Evolutionary conservation across 345 rosid species (phyloP).

Genomic region (Turritis glabra): DNA sequence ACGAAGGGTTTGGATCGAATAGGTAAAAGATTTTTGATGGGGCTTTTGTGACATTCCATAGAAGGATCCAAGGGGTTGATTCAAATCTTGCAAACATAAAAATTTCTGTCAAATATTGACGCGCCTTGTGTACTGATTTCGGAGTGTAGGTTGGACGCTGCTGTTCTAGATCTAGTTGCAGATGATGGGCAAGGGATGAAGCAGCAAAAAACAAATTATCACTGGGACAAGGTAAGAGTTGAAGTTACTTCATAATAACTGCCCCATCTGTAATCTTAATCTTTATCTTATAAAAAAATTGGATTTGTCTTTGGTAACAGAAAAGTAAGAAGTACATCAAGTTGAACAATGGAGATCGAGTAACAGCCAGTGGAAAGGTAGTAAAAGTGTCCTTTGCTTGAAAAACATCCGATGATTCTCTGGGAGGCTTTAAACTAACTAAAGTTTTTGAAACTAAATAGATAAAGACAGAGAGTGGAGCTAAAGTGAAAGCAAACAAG

Average conservation of each 20-base stretch:
- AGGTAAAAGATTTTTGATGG: slow-evolving; percentile 47
- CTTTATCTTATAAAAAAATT: not conserved
- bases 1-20: slow-evolving; percentile 80
- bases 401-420: slow-evolving; percentile 6
- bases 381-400: not conserved
- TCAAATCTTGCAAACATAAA: not conserved
- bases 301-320: slow-evolving; percentile 50
- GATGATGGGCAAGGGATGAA: slow-evolving; percentile 79
- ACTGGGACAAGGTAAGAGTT: slow-evolving; percentile 90
- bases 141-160: slow-evolving; percentile 71
- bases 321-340: slow-evolving; percentile 92
- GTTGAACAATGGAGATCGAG: slow-evolving; percentile 92
- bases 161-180: slow-evolving; percentile 94
- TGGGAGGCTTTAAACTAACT: not conserved
- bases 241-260: not conserved
- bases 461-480: slow-evolving; percentile 95
- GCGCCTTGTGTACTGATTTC: slow-evolving; percentile 5
- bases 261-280: slow-evolving; percentile 6
- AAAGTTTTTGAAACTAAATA: slow-evolving; percentile 31
- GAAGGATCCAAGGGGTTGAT: not conserved
- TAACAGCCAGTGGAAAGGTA: slow-evolving; percentile 99
- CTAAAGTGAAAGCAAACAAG: slow-evolving; percentile 63
- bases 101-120: not conserved
- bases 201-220: slow-evolving; percentile 71
- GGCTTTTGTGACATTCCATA: not conserved